Evolutionary conservation across 1,139 yeast genomes (phyloP).

Genomic region (Saccharomyces hybrid): DNA sequence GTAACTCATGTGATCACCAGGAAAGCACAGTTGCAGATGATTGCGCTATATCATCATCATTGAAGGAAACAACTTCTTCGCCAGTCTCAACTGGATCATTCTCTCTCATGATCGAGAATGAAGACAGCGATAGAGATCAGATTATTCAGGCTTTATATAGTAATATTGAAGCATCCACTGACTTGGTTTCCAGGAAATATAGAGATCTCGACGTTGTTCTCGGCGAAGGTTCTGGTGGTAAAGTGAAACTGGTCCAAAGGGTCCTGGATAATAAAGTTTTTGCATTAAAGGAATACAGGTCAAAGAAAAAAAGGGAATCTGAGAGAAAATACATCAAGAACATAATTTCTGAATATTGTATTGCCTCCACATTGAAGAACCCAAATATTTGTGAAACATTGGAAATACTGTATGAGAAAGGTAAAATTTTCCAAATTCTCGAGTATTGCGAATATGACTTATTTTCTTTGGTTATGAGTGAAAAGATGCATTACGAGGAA

Average conservation of each 20-base stretch:
- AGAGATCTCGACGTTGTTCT: slow-evolving; percentile 77
- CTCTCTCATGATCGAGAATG: not conserved
- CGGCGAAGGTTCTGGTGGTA: slow-evolving; percentile 95
- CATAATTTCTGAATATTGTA: slow-evolving; percentile 90
- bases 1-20: not conserved
- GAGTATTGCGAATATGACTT: slow-evolving; percentile 91
- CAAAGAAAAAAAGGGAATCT: slow-evolving; percentile 64
- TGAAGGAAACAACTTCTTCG: not conserved
- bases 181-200: slow-evolving; percentile 45
- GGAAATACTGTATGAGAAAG: slow-evolving; percentile 52
- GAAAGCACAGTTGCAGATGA: not conserved
- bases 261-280: slow-evolving; percentile 69
- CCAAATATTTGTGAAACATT: slow-evolving; percentile 86
- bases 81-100: not conserved
- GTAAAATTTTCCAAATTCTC: slow-evolving; percentile 84
- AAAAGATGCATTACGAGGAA: slow-evolving; percentile 71
- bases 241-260: slow-evolving; percentile 71
- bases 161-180: slow-evolving; percentile 17
- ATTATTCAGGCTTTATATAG: not conserved
- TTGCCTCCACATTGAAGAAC: slow-evolving; percentile 89
- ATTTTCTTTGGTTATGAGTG: slow-evolving; percentile 92
- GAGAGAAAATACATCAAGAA: slow-evolving; percentile 81
- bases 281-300: slow-evolving; percentile 89
- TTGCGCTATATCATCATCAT: not conserved
- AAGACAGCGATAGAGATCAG: not conserved